Evolutionary conservation across 371 early-diverging fungal species (phyloP), one percentile per base, ranked within the genome.

Genomic region (Mycotypha africana): DNA sequence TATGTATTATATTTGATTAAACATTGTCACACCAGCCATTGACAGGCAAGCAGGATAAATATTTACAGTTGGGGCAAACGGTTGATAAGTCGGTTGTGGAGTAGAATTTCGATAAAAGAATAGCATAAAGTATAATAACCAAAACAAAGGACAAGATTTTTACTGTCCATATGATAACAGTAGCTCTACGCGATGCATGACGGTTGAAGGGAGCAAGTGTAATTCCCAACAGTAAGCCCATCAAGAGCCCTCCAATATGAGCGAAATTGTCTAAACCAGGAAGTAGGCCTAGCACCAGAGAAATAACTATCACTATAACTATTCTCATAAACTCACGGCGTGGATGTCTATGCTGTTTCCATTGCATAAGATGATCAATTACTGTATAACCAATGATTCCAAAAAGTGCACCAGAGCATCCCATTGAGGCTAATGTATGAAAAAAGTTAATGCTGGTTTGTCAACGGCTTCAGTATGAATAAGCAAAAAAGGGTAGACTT

Each of bases 201-300:
- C 28, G 49, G 1, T 51, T 63, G 2, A 59, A 65, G 2, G 72
- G 65, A 48, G 72, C 49, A 17, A 79, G 55, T 12, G 70, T 42
- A 7, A 65, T 33, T n/a, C 74, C 70, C 16, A 76, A 50, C 19
- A 79, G 33, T 10, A 78, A 43, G 1, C 82, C 82, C 31, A 70
- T 58, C 1, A 68, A 19, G 32, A 82, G 64, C 5, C 82, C 82
- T 39, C 92, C 83, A 16, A 80, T 54, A 60, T 83, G 83, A 16
- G 85, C 81, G 61, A 87, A 86, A 62, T 90, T 88, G 63, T 90
- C 90, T 32, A 90, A 53, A 50, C 73, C 58, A 1, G 89, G 89
- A 7, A 89, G 17, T 16, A 84, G 65, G 0, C 92, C 91, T 21
- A 92, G 48, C 2, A 67, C 67, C 46, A 90, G 70, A 7, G 85